Percentiles rank a stretch among this genome's conserved stretches.
Conservation (phyloP, 83 land plant species). For the Thuja plicata region DNA sequence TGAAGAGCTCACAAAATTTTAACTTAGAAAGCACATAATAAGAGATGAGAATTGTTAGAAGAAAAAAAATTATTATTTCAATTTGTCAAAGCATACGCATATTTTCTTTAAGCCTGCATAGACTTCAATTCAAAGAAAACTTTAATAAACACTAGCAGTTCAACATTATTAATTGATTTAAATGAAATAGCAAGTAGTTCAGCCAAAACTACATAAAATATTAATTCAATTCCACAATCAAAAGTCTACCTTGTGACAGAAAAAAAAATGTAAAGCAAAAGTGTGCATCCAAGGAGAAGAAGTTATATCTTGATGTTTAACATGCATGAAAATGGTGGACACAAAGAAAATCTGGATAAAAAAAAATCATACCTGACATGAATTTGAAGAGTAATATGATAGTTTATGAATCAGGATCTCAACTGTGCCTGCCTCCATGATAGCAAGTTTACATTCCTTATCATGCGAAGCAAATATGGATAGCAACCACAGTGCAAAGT, state of each 20-base stretch:
- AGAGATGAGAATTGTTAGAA: background rate
- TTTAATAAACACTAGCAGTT: background rate
- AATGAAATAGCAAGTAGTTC: background rate
- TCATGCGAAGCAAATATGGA: constrained; percentile 49
- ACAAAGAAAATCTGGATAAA: background rate
- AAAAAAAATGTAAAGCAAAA: background rate
- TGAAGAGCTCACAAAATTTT: background rate
- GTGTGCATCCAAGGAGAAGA: background rate
- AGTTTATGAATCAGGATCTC: constrained; percentile 56
- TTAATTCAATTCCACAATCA: background rate
- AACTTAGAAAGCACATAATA: background rate
- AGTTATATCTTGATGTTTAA: background rate
- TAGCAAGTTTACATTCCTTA: constrained; percentile 25
- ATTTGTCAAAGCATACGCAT: background rate
- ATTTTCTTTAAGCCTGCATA: background rate
- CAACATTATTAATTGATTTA: background rate
- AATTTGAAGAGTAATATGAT: constrained; percentile 35
- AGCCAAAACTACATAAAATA: constrained; percentile 1
- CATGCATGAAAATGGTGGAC: background rate
- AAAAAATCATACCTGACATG: constrained; percentile 32
- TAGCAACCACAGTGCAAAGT: constrained; percentile 69
- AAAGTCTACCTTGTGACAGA: background rate
- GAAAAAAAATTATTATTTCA: too few relatives aligned
- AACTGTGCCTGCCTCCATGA: constrained; percentile 77
- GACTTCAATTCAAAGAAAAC: background rate